These are phyloP conservation scores for Phaeosphaeriaceae sp. DNA, from an alignment of 2,329 filamentous ascomycete species.

Conservation along the genomic window DNA sequence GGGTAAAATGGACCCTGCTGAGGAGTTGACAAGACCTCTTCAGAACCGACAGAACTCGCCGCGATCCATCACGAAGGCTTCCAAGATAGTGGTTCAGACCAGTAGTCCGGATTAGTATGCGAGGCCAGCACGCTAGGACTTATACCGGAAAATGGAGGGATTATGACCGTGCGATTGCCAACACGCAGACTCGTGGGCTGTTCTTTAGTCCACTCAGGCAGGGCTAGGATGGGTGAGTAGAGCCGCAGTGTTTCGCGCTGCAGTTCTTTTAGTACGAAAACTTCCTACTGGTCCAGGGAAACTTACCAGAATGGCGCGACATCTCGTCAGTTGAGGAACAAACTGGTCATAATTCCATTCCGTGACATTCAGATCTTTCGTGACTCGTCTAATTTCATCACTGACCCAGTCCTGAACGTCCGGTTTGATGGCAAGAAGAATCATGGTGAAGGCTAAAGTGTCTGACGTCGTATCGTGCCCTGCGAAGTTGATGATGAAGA, in stretches of 20 bases:
- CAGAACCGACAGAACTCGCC: neutral
- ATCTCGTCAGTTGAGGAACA: slow-evolving; percentile 55
- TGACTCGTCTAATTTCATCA: slow-evolving; percentile 47
- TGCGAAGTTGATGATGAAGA: slow-evolving; percentile 59
- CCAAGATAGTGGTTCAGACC: slow-evolving; percentile 34
- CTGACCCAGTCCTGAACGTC: slow-evolving; percentile 57
- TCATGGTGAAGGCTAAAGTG: slow-evolving; percentile 52
- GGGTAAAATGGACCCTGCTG: slow-evolving; percentile 10
- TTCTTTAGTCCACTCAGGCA: slow-evolving; percentile 37
- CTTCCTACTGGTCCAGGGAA: neutral
- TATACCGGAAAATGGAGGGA: slow-evolving; percentile 13
- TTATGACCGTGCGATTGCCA: neutral
- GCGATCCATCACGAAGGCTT: slow-evolving; percentile 37
- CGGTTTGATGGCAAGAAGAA: slow-evolving; percentile 56
- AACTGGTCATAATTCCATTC: slow-evolving; percentile 44
- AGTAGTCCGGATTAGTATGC: slow-evolving; percentile 37
- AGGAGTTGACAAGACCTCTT: slow-evolving; percentile 8
- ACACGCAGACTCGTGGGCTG: slow-evolving; percentile 1
- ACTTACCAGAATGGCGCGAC: slow-evolving; percentile 42
- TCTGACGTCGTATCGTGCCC: slow-evolving; percentile 62
- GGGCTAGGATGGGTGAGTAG: slow-evolving; percentile 44
- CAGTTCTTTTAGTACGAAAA: neutral
- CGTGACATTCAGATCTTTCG: neutral
- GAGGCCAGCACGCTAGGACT: slow-evolving; percentile 24
- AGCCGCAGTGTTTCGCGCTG: slow-evolving; percentile 55